Conservation (phyloP, 345 rosid genomes). For the Corymbia maculata region DNA sequence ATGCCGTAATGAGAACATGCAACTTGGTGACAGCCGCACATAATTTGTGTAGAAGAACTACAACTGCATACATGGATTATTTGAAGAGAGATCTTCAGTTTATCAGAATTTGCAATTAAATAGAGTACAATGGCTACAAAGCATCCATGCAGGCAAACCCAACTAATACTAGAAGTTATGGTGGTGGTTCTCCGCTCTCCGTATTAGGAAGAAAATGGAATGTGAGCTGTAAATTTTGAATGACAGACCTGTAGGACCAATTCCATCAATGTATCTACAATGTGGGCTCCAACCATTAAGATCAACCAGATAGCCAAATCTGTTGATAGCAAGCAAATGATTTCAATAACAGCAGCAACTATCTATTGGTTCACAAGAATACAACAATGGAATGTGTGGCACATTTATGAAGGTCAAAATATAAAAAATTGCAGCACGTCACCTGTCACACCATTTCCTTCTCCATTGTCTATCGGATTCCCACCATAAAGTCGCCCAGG, state of each 20-base stretch:
- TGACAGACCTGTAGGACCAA: conserved; percentile 77
- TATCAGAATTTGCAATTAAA: neutral
- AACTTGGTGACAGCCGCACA: neutral
- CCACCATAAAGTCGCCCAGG: conserved; percentile 97
- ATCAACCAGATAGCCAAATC: conserved; percentile 89
- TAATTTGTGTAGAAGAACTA: neutral
- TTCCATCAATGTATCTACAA: conserved; percentile 81
- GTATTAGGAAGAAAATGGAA: neutral
- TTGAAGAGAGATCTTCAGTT: neutral
- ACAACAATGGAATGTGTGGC: neutral
- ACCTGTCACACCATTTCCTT: conserved; percentile 97
- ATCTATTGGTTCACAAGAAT: neutral
- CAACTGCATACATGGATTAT: neutral
- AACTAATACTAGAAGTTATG: neutral
- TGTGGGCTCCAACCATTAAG: conserved; percentile 94
- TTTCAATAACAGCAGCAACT: neutral
- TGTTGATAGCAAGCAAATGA: conserved; percentile 11
- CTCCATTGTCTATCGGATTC: conserved; percentile 62
- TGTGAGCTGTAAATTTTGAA: neutral
- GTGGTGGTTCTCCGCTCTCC: neutral
- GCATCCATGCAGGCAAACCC: neutral
- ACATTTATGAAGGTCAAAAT: neutral
- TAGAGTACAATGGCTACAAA: neutral
- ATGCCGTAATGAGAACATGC: neutral
- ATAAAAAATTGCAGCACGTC: neutral